Percentiles rank a stretch among this genome's conserved stretches.
These are phyloP conservation scores for Aleurites moluccanus DNA, from an alignment of 441 rosid genomes.

Conservation along the genomic window DNA sequence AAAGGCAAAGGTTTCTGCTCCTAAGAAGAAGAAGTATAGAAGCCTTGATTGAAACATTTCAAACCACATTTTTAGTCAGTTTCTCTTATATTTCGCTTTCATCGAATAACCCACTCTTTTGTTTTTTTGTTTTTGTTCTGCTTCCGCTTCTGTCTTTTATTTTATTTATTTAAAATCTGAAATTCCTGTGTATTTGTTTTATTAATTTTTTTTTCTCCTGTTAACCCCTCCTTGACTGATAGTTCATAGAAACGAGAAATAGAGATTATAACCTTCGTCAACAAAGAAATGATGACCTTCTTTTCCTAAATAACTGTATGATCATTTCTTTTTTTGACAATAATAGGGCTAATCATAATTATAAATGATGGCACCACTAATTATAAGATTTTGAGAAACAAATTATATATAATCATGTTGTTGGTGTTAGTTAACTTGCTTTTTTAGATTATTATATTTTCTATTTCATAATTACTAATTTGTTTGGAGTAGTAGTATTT, in stretches of 20 bases:
- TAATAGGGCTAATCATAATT: constrained; percentile 35
- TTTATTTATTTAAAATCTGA: constrained; percentile 9
- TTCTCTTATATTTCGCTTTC: constrained; percentile 49
- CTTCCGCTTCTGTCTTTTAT: neutral
- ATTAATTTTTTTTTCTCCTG: constrained; percentile 3
- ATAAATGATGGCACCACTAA: constrained; percentile 25
- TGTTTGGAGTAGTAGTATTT: constrained; percentile 5
- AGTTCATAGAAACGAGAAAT: constrained; percentile 36
- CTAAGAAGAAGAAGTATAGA: constrained; percentile 50
- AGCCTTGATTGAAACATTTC: constrained; percentile 56
- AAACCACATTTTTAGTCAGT: constrained; percentile 41
- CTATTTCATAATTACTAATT: neutral
- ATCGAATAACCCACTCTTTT: constrained; percentile 39
- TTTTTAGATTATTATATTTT: neutral
- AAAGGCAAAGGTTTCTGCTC: constrained; percentile 60
- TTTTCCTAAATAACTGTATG: constrained; percentile 30
- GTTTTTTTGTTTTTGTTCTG: constrained; percentile 16
- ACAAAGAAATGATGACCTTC: constrained; percentile 32
- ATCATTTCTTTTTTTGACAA: constrained; percentile 32
- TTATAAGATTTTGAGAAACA: constrained; percentile 29
- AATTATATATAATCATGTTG: constrained; percentile 16
- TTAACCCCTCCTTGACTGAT: constrained; percentile 27
- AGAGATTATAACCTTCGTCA: constrained; percentile 31
- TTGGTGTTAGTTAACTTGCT: constrained; percentile 13
- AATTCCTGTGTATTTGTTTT: constrained; percentile 1